These are phyloP conservation scores for Lachancea sp. DNA, from an alignment of 805 yeast species.

Conservation along the genomic window DNA sequence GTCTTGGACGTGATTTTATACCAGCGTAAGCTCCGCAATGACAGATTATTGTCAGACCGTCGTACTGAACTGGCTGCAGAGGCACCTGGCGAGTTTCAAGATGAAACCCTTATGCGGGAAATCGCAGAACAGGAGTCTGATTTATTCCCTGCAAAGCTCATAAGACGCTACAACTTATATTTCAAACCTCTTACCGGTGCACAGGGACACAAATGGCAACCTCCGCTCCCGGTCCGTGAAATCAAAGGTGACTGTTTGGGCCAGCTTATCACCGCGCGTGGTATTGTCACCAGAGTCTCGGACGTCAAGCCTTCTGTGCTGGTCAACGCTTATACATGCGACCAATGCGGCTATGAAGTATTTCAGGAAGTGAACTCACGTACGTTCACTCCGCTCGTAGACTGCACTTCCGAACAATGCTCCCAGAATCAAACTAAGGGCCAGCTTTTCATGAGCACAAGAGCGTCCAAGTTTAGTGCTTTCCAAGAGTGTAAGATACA, in stretches of 20 bases:
- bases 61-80: constrained; percentile 46
- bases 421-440: constrained; percentile 75
- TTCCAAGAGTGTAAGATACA: constrained; percentile 95
- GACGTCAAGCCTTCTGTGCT: constrained; percentile 91
- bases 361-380: constrained; percentile 89
- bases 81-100: constrained; percentile 17
- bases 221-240: constrained; percentile 82
- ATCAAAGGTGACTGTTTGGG: constrained; percentile 82
- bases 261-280: constrained; percentile 80
- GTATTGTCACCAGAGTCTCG: constrained; percentile 90
- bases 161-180: constrained; percentile 80
- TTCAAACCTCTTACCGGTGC: constrained; percentile 67
- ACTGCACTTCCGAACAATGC: constrained; percentile 83
- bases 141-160: constrained; percentile 76
- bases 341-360: constrained; percentile 91
- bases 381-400: constrained; percentile 78
- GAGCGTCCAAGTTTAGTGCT: constrained; percentile 92
- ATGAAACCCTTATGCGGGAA: constrained; percentile 29
- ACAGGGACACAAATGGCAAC: constrained; percentile 33
- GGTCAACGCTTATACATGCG: constrained; percentile 95
- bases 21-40: constrained; percentile 81
- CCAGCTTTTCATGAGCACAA: constrained; percentile 81
- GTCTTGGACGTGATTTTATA: constrained; percentile 89
- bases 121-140: constrained; percentile 38
- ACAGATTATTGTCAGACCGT: constrained; percentile 60